Evolutionary conservation across 768 basidiomycete species (phyloP).

Genomic region (Collybia mongolica): DNA sequence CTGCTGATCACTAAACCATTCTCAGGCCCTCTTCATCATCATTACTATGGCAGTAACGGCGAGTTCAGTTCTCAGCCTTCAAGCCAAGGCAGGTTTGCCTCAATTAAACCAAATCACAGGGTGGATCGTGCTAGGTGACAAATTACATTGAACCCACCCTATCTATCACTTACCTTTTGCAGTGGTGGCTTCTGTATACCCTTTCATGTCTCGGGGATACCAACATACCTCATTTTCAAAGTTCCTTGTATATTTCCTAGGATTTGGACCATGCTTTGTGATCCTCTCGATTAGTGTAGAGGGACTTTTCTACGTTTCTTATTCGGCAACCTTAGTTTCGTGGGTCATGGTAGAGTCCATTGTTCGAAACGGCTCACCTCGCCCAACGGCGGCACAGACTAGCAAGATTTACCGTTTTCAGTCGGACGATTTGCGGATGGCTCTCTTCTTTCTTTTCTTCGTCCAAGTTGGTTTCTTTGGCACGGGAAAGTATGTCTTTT

Average conservation of each 20-base stretch:
- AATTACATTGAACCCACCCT: conserved; percentile 1
- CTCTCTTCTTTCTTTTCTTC: conserved; percentile 82
- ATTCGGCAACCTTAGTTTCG: conserved; percentile 54
- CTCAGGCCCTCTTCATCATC: conserved; percentile 43
- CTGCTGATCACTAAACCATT: neutral
- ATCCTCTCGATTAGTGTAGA: conserved; percentile 82
- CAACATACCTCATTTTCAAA: conserved; percentile 45
- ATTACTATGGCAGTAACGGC: conserved; percentile 52
- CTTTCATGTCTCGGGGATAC: conserved; percentile 38
- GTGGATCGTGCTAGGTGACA: conserved; percentile 62
- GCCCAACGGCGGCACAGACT: conserved; percentile 7
- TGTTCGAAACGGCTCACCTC: conserved; percentile 12
- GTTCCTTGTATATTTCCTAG: conserved; percentile 63
- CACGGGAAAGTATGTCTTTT: conserved; percentile 66
- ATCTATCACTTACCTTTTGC: conserved; percentile 1
- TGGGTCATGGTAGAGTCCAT: conserved; percentile 69
- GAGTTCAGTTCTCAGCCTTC: conserved; percentile 58
- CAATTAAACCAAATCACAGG: conserved; percentile 54
- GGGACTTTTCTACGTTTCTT: conserved; percentile 76
- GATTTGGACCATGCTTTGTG: conserved; percentile 74
- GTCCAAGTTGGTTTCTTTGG: conserved; percentile 88
- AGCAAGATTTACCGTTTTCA: conserved; percentile 41
- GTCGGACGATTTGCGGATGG: conserved; percentile 67
- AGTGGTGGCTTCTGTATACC: conserved; percentile 52
- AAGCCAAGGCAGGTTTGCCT: conserved; percentile 67